Evolutionary conservation across 257 asterid species (phyloP).

Genomic region (Solanum medicagineum): DNA sequence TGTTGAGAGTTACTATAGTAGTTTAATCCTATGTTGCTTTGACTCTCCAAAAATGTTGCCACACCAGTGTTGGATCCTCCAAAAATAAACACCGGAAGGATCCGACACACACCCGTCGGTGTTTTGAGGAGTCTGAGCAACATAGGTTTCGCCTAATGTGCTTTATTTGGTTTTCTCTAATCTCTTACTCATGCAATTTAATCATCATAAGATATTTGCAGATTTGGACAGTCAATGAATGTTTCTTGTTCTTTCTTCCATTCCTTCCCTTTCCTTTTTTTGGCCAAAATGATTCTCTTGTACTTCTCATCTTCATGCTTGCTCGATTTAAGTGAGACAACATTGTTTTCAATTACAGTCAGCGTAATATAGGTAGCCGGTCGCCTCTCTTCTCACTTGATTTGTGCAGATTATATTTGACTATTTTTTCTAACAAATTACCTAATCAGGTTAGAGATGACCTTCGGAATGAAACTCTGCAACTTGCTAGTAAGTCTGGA

Average conservation of each 20-base stretch:
- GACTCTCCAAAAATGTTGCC: too few relatives aligned
- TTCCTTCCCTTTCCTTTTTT: background rate
- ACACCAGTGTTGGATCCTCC: too few relatives aligned
- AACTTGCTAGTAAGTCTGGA: slow-evolving; percentile 78
- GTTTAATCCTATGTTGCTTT: background rate
- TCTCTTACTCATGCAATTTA: background rate
- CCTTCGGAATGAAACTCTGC: slow-evolving; percentile 73
- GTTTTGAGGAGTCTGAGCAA: too few relatives aligned
- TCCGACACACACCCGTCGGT: too few relatives aligned
- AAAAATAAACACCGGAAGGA: too few relatives aligned
- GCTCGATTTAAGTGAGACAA: background rate
- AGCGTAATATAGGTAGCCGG: background rate
- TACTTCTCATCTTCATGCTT: slow-evolving; percentile 11
- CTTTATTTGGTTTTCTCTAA: background rate
- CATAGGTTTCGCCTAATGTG: background rate
- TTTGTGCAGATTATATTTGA: slow-evolving; percentile 21
- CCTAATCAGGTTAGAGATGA: slow-evolving; percentile 75
- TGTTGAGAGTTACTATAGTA: background rate
- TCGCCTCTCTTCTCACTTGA: slow-evolving; percentile 5
- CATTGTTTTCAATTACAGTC: background rate
- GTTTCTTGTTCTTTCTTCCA: background rate
- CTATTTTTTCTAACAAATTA: background rate
- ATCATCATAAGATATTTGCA: background rate
- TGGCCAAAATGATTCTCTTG: background rate
- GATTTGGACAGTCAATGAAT: background rate